Base-by-base conservation (phyloP, 2,329 filamentous ascomycete species). In the Furcasterigmium furcatum region DNA sequence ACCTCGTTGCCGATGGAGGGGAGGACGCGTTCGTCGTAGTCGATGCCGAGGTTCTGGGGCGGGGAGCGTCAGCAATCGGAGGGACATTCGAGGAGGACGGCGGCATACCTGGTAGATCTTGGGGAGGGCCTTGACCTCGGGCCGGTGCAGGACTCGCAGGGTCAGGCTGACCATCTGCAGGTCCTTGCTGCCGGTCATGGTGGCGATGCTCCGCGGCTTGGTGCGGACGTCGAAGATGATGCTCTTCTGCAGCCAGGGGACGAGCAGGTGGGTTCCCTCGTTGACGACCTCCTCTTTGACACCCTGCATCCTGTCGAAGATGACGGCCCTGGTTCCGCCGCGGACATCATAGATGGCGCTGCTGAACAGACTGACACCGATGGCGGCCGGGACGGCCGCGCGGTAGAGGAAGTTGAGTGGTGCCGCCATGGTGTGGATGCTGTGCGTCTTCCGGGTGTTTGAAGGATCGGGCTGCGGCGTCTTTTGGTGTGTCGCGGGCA, bases 111-210 rank as follows among this genome's bases (percentile, higher is more conserved):
- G 94, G 78, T 99, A 99, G 62, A 99, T 99, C 76, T 92, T 95
- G 49, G 94, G 95, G 63, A 99, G 76, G 59, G 85, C 82, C 76
- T 89, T 84, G 59, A 99, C 92, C 46, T 96, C 92, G 6, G 95
- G 94, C 58, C 95, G 81, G 73, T 97, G 92, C 68, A 99, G 72
- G 54, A 99, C 94, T 70, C 94, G 82, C 65, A 99, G 79, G 44
- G 94, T 99, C 78, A 99, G 80, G 79, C 91, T 96, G 62, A 99
- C 94, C 94, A 99, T 99, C 77, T 99, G 94, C 78, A 99, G 72
- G 74, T 99, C 94, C 82, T 99, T 99, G 80, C 87, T 92, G 48
- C 94, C 94, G 12, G 94, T 99, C 20, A 94, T 99, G 22, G 94
- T 99, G 55, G 88, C 89, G 66, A 99, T 97, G 68, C 96, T 97